These are phyloP conservation scores for Podaxis sp. DNA, from an alignment of 768 basidiomycete species.

Conservation along the genomic window DNA sequence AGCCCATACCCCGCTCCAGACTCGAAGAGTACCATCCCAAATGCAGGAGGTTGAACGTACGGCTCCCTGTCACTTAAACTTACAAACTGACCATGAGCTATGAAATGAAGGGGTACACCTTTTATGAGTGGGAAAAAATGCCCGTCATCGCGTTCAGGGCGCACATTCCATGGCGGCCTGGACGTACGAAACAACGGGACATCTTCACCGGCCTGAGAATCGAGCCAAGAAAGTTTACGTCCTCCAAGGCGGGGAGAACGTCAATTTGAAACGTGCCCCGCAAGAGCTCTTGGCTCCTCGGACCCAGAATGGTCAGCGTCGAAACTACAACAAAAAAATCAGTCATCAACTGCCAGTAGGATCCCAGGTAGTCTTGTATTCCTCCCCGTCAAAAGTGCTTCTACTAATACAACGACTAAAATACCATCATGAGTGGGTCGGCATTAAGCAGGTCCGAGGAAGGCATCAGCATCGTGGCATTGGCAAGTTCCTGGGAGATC, in stretches of 20 bases:
- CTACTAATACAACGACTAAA: not conserved
- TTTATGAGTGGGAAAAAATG: not conserved
- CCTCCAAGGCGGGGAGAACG: not conserved
- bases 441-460: not conserved
- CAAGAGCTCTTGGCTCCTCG: not conserved
- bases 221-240: not conserved
- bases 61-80: not conserved
- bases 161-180: not conserved
- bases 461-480: not conserved
- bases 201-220: not conserved
- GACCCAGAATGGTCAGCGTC: not conserved
- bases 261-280: not conserved
- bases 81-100: not conserved
- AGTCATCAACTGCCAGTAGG: not conserved
- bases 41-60: not conserved
- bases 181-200: not conserved
- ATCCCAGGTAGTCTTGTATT: not conserved
- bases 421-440: not conserved
- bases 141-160: not conserved
- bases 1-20: not conserved
- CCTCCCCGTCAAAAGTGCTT: not conserved
- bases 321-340: not conserved
- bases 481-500: not conserved
- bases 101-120: not conserved
- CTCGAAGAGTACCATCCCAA: not conserved